These are phyloP conservation scores for Fusarium nematophilum DNA, from an alignment of 2,329 filamentous ascomycete genomes.

Conservation along the genomic window DNA sequence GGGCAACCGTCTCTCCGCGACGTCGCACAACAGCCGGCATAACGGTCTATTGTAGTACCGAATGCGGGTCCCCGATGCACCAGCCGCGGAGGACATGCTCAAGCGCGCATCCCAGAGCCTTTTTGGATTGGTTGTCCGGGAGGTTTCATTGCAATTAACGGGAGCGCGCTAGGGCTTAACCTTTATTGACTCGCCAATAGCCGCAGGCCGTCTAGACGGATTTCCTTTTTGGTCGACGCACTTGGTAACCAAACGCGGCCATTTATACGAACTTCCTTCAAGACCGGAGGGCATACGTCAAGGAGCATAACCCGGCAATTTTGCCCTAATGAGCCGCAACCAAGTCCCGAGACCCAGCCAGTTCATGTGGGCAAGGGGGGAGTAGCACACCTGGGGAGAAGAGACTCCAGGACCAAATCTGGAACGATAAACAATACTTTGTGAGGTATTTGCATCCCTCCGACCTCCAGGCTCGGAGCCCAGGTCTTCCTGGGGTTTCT, in stretches of 20 bases:
- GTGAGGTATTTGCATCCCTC: too few species aligned
- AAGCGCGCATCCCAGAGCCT: constrained; percentile 27
- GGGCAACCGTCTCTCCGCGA: constrained; percentile 11
- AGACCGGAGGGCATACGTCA: constrained; percentile 20
- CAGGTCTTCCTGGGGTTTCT: neutral
- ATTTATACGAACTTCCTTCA: constrained; percentile 19
- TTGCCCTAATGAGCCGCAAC: neutral
- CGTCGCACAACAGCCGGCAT: constrained; percentile 32
- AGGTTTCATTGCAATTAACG: constrained; percentile 28
- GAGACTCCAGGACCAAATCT: neutral
- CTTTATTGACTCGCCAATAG: constrained; percentile 35
- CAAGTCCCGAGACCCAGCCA: neutral
- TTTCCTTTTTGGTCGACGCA: constrained; percentile 39
- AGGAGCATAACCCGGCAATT: constrained; percentile 13
- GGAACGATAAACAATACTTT: too few species aligned
- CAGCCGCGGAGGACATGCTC: constrained; percentile 32
- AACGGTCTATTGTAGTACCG: constrained; percentile 17
- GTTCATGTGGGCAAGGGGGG: neutral
- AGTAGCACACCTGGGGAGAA: neutral
- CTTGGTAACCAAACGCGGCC: constrained; percentile 4
- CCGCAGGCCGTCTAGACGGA: constrained; percentile 35
- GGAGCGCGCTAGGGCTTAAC: constrained; percentile 27
- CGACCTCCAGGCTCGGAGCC: neutral
- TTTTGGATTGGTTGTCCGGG: constrained; percentile 18
- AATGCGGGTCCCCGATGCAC: constrained; percentile 11